These are phyloP conservation scores for Colletotrichum liaoningense DNA, from an alignment of 2,329 filamentous ascomycete species.

Conservation along the genomic window DNA sequence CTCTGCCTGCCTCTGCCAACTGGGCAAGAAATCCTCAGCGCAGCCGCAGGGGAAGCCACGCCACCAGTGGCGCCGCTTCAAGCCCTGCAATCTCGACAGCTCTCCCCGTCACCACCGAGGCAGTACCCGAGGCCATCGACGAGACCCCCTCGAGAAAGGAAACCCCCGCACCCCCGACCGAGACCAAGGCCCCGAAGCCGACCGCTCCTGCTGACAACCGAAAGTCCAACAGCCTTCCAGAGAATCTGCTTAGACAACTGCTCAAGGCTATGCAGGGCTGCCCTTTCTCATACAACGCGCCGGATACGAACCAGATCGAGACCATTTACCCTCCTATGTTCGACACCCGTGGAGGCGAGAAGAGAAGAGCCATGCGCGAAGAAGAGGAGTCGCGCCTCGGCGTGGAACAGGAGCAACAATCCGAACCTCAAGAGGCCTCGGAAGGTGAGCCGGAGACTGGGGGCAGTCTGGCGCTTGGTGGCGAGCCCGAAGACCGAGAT, in stretches of 20 bases:
- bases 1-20: constrained; percentile 91
- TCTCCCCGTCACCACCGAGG: constrained; percentile 64
- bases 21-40: constrained; percentile 83
- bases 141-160: constrained; percentile 47
- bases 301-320: constrained; percentile 36
- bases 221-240: constrained; percentile 28
- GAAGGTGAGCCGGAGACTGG: constrained; percentile 86
- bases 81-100: constrained; percentile 81
- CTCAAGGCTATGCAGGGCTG: constrained; percentile 52
- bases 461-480: constrained; percentile 87
- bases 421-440: constrained; percentile 57
- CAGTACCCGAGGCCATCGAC: constrained; percentile 56
- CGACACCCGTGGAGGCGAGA: constrained; percentile 83
- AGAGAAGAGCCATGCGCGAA: constrained; percentile 81
- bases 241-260: constrained; percentile 47
- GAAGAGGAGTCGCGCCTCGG: constrained; percentile 69
- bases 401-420: constrained; percentile 60
- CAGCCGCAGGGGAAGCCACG: constrained; percentile 80
- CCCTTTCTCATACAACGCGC: constrained; percentile 42
- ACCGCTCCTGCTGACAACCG: neutral
- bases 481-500: constrained; percentile 88
- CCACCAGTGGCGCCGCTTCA: constrained; percentile 82
- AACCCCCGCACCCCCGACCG: constrained; percentile 37
- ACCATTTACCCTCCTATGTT: constrained; percentile 76
- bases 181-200: constrained; percentile 10